Percentiles rank a stretch among this genome's conserved stretches.
These are phyloP conservation scores for Cyberlindnera maclurae DNA, from an alignment of 805 yeast genomes.

Conservation along the genomic window DNA sequence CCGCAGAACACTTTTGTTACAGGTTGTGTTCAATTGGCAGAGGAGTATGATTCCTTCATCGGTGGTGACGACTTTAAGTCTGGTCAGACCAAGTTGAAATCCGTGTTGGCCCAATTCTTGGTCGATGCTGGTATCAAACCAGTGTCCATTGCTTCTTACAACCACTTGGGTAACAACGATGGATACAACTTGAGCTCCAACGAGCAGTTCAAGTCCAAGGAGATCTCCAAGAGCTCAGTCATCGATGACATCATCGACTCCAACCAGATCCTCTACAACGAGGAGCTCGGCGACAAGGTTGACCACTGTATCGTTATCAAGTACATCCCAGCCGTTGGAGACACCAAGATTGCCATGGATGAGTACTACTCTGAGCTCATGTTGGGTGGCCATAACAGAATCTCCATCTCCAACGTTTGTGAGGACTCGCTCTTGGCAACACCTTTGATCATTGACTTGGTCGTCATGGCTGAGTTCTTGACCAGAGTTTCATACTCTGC, in stretches of 20 bases:
- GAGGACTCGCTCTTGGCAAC: constrained; percentile 94
- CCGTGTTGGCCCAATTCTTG: constrained; percentile 92
- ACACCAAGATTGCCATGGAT: constrained; percentile 96
- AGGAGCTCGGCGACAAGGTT: constrained; percentile 66
- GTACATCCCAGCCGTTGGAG: constrained; percentile 91
- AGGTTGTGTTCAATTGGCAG: constrained; percentile 87
- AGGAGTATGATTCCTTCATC: constrained; percentile 63
- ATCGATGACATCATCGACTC: constrained; percentile 92
- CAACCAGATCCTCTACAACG: constrained; percentile 76
- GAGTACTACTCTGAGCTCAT: constrained; percentile 94
- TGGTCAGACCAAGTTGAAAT: constrained; percentile 93
- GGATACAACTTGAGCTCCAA: constrained; percentile 90
- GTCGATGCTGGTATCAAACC: constrained; percentile 98
- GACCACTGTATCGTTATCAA: constrained; percentile 96
- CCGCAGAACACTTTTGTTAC: constrained; percentile 98
- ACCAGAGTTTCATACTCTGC: constrained; percentile 77
- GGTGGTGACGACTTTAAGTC: constrained; percentile 98
- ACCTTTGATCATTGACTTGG: constrained; percentile 87
- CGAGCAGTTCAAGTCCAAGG: constrained; percentile 90
- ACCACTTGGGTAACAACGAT: constrained; percentile 94
- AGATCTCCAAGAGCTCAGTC: constrained; percentile 86
- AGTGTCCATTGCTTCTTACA: constrained; percentile 88
- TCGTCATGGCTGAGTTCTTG: constrained; percentile 84
- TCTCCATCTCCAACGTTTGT: constrained; percentile 90
- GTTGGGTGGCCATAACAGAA: constrained; percentile 96